These are phyloP conservation scores for Angomonas ambiguus DNA, from an alignment of 208 protist species.

Conservation along the genomic window DNA sequence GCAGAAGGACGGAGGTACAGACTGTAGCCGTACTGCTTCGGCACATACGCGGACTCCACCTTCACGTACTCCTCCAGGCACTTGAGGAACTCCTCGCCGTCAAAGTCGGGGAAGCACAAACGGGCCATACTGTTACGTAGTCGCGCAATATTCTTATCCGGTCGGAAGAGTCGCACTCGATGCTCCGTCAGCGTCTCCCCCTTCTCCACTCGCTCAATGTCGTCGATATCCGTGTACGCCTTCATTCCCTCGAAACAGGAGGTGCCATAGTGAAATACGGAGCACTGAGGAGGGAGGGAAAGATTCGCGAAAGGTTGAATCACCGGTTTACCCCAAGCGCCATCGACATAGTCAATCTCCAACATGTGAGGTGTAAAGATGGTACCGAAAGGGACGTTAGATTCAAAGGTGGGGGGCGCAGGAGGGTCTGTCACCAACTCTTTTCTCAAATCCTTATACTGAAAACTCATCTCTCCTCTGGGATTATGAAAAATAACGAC, in stretches of 20 bases:
- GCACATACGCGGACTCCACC: constrained; percentile 92
- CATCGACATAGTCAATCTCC: constrained; percentile 77
- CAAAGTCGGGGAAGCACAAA: constrained; percentile 91
- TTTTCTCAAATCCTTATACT: constrained; percentile 21
- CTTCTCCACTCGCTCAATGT: constrained; percentile 43
- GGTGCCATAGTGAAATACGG: constrained; percentile 93
- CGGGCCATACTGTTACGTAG: constrained; percentile 80
- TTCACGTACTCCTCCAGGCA: constrained; percentile 91
- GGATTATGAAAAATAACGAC: not conserved
- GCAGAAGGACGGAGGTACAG: constrained; percentile 97
- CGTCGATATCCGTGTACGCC: constrained; percentile 89
- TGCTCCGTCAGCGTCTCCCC: constrained; percentile 28
- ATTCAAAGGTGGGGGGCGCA: constrained; percentile 45
- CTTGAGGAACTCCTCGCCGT: constrained; percentile 85
- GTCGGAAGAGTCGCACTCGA: constrained; percentile 93
- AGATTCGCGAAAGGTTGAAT: constrained; percentile 78
- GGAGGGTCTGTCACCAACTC: constrained; percentile 31
- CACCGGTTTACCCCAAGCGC: constrained; percentile 80
- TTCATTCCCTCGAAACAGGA: constrained; percentile 98
- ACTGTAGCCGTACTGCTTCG: constrained; percentile 92
- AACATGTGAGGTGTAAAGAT: constrained; percentile 97
- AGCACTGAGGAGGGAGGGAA: constrained; percentile 81
- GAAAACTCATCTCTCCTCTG: too few species aligned
- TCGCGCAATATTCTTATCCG: constrained; percentile 93
- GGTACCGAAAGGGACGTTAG: constrained; percentile 88